Base-by-base conservation (phyloP, 176 grass and related monocot genomes). In the Lolium perenne region DNA sequence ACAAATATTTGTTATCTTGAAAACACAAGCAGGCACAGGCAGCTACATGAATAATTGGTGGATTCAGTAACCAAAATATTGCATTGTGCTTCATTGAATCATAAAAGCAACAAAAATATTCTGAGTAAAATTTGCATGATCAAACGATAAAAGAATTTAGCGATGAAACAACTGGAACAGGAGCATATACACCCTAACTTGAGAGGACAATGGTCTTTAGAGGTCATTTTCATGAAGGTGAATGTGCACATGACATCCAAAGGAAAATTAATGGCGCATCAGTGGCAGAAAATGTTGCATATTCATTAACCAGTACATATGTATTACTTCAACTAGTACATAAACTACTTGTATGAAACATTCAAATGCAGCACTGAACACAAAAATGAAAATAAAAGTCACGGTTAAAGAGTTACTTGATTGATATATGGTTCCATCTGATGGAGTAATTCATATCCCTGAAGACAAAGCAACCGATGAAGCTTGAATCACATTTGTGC, bases 391-490 rank as follows among this genome's bases (percentile, higher is more conserved):
- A 79, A 64, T 16, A 83, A 49, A 43, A 67, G 38, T 11, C 55
- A 90, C 64, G 35, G 69, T 35, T 15, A 90, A 85, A 74, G 55
- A 91, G 9, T 89, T 87, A 96, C 97, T 82, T 99, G 97, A 79
- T 97, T 91, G 76, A 99, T 99, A 76, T 97, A 99, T 13, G 94
- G 97, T 63, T 99, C 97, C 97, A 99, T 99, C 86, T 99, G 97
- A 77, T 97, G 94, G 54, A 99, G 83, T 49, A 99, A 78, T 82
- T 99, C 97, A 57, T 97, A 99, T 87, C 97, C 97, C 97, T 99
- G 97, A 79, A 92, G 9, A 73, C 84, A 87, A 51, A 81, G 80
- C 49, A 87, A 67, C 53, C 74, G 1, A 68, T 8, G 49, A 64
- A 74, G 48, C 1, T 85, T 82, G 21, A 88, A 90, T 80, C 38